phyloP scores from a whole-genome alignment of 1,284 basidiomycete genomes.

The Cutaneotrichosporon spelunceum region DNA sequence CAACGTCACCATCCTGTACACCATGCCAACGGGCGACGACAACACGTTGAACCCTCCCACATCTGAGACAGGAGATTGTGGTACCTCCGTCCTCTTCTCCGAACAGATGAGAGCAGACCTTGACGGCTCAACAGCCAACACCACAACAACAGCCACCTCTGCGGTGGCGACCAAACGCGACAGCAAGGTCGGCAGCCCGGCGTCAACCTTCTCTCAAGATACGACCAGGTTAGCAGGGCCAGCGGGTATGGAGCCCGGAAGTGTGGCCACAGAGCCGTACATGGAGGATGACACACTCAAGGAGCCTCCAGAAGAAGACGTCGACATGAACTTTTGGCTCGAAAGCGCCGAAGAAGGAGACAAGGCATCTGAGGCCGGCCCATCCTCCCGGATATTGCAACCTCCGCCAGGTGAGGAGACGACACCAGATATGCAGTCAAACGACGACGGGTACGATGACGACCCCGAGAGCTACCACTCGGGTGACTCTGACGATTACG shows the following conservation, averaged over 20 bases:
- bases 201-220: background rate
- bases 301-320: slow-evolving; percentile 22
- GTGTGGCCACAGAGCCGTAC: background rate
- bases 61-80: slow-evolving; percentile 31
- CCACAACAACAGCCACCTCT: background rate
- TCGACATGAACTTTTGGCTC: slow-evolving; percentile 29
- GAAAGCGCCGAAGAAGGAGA: slow-evolving; percentile 33
- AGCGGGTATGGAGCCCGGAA: background rate
- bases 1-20: background rate
- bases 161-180: background rate
- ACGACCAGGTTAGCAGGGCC: background rate
- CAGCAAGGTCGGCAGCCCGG: background rate
- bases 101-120: slow-evolving; percentile 29
- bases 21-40: slow-evolving; percentile 7
- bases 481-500: slow-evolving; percentile 47
- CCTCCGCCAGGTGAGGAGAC: background rate
- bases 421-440: background rate
- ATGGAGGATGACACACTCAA: slow-evolving; percentile 19
- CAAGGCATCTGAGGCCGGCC: slow-evolving; percentile 1
- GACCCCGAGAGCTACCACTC: slow-evolving; percentile 40
- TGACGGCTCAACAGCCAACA: slow-evolving; percentile 4
- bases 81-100: slow-evolving; percentile 40
- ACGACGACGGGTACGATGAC: slow-evolving; percentile 21
- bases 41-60: slow-evolving; percentile 19
- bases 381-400: slow-evolving; percentile 4